Evolutionary conservation across 176 grass and related monocot genomes (phyloP), one percentile per base, ranked within the genome.

Genomic region (Rhynchospora pubera): DNA sequence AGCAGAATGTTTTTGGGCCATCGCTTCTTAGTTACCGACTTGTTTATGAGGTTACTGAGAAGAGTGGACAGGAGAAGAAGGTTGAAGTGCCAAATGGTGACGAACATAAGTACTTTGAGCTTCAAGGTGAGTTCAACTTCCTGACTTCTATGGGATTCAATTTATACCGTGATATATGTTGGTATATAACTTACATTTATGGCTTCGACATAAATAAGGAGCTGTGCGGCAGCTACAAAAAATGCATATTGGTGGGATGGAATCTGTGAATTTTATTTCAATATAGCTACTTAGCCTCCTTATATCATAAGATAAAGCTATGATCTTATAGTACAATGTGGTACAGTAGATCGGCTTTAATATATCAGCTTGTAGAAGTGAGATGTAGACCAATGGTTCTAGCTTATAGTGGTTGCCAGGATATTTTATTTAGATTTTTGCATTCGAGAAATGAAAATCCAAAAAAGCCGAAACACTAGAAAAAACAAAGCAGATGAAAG

Each of bases 1-100:
- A 91, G 75, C 91, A 86, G 81, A 79, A 85, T 64, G 87, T 88
- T 26, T 91, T 99, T 90, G 96, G 96, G 77, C 91, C 92, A 62
- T 89, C 84, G 2, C 96, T 99, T 79, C 78, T 91, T 43, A 99
- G 96, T 65, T 99, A 90, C 78, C 89, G 90, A 57, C 92, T 99
- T 83, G 85, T 87, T 75, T 87, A 88, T 87, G 87, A 93, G 85
- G 57, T 53, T 9, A 51, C 57, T 67, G 81, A 88, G 84, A 55
- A 45, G 0, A 91, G 73, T 44, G 86, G 89, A 57, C 72, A 70
- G 78, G 89, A 85, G 84, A 70, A 9, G 70, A 22, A 57, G 61
- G 39, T 62, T 81, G 79, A 62, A 89, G 60, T 72, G 64, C 16
- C 30, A 87, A 79, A 56, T 45, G 72, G 12, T 19, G 65, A 87